phyloP scores from a whole-genome alignment of 2,329 filamentous ascomycete genomes.

The Claviceps fusiformis region DNA sequence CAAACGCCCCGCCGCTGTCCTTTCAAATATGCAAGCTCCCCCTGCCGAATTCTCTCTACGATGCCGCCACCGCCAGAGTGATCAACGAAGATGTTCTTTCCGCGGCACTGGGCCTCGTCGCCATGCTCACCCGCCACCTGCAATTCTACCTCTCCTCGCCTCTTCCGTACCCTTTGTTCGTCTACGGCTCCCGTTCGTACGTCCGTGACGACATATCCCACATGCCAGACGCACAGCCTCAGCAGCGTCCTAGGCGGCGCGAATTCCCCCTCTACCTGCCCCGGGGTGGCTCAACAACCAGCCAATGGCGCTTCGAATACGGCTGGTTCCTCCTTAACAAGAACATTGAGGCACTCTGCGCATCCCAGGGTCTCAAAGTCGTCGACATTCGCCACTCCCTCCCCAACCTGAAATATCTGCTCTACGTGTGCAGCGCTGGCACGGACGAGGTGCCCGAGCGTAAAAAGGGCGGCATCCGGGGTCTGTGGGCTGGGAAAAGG shows the following conservation, averaged over 20 bases:
- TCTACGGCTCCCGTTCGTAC: slow-evolving; percentile 59
- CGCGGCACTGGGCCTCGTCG: slow-evolving; percentile 68
- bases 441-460: slow-evolving; percentile 47
- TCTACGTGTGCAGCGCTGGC: slow-evolving; percentile 80
- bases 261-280: slow-evolving; percentile 69
- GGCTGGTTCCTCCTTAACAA: slow-evolving; percentile 95
- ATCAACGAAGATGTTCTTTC: slow-evolving; percentile 59
- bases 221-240: slow-evolving; percentile 29
- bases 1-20: slow-evolving; percentile 46
- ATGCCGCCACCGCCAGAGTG: slow-evolving; percentile 28
- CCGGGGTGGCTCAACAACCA: slow-evolving; percentile 44
- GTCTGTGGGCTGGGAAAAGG: slow-evolving; percentile 38
- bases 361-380: slow-evolving; percentile 57
- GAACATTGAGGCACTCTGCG: slow-evolving; percentile 62
- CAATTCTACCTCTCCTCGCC: slow-evolving; percentile 71
- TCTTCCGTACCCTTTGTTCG: slow-evolving; percentile 66
- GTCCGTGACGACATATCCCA: slow-evolving; percentile 63
- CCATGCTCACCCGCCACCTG: slow-evolving; percentile 60
- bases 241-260: slow-evolving; percentile 39
- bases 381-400: slow-evolving; percentile 86
- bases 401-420: slow-evolving; percentile 82
- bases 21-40: slow-evolving; percentile 73
- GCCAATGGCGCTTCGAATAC: slow-evolving; percentile 89
- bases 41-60: slow-evolving; percentile 70
- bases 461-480: slow-evolving; percentile 47